These are phyloP conservation scores for Acephala macrosclerotiorum DNA, from an alignment of 2,329 filamentous ascomycete genomes.

Conservation along the genomic window DNA sequence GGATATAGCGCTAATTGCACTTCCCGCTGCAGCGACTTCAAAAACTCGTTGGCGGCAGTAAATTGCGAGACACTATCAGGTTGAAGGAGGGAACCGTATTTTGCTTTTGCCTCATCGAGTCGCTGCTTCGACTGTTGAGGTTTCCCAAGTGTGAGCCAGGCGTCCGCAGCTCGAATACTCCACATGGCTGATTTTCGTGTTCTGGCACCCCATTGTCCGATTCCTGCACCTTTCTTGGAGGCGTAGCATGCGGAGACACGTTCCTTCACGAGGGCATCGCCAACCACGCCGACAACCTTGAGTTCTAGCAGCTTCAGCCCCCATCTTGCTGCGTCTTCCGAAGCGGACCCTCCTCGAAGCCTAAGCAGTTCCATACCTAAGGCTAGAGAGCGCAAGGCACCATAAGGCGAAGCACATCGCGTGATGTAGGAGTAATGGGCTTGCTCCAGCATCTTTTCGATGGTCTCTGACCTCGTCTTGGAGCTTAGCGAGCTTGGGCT, in stretches of 20 bases:
- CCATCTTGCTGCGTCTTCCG: constrained; percentile 90
- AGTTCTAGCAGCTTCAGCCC: constrained; percentile 81
- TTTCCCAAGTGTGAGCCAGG: constrained; percentile 82
- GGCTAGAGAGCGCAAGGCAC: constrained; percentile 78
- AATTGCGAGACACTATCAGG: constrained; percentile 62
- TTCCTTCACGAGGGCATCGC: constrained; percentile 85
- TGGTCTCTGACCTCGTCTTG: constrained; percentile 79
- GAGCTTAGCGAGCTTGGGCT: constrained; percentile 74
- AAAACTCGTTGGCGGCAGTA: constrained; percentile 56
- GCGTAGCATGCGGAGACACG: constrained; percentile 85
- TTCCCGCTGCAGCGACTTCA: constrained; percentile 57
- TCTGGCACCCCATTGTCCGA: constrained; percentile 73
- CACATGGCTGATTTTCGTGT: constrained; percentile 88
- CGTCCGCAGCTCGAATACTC: constrained; percentile 82
- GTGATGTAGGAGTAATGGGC: constrained; percentile 93
- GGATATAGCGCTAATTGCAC: constrained; percentile 43
- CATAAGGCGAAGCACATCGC: constrained; percentile 80
- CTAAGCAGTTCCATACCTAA: constrained; percentile 84
- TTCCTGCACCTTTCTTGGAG: constrained; percentile 72
- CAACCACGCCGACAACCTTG: constrained; percentile 75
- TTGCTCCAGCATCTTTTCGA: constrained; percentile 88
- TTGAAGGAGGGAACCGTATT: constrained; percentile 59
- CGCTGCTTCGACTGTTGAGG: constrained; percentile 80
- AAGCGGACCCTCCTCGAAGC: constrained; percentile 77
- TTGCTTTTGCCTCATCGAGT: constrained; percentile 71